Evolutionary conservation across 371 early-diverging fungal genomes (phyloP).

Genomic region (Capniomyces stellatus): DNA sequence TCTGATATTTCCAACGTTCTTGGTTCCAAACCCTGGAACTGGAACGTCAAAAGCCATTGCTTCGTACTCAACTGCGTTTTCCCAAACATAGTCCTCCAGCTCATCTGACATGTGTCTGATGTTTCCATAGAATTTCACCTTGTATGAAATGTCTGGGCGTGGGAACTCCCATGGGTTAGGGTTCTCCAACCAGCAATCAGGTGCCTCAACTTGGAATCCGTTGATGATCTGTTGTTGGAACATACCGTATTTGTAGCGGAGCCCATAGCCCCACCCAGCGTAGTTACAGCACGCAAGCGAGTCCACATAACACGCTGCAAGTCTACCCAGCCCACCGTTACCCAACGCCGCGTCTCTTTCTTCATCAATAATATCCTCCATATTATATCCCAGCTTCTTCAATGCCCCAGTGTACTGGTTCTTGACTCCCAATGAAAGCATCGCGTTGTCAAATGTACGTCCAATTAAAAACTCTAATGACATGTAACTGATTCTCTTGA

Average conservation of each 20-base stretch:
- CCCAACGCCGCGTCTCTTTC: constrained; percentile 86
- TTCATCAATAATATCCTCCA: constrained; percentile 73
- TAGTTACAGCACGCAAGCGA: constrained; percentile 72
- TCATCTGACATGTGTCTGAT: constrained; percentile 49
- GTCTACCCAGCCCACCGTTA: constrained; percentile 80
- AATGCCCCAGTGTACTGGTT: constrained; percentile 34
- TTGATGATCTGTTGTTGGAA: constrained; percentile 83
- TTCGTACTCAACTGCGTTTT: constrained; percentile 59
- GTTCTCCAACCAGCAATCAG: constrained; percentile 74
- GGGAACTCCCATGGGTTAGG: constrained; percentile 89
- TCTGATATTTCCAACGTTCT: constrained; percentile 78
- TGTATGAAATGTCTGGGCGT: constrained; percentile 65
- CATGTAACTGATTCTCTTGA: constrained; percentile 83
- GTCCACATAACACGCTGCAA: constrained; percentile 83
- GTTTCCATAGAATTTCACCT: constrained; percentile 69
- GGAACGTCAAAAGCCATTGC: constrained; percentile 88
- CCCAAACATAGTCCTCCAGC: constrained; percentile 48
- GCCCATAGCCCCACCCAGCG: constrained; percentile 76
- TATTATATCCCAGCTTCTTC: constrained; percentile 53
- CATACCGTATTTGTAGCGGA: constrained; percentile 85
- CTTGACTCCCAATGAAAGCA: constrained; percentile 62
- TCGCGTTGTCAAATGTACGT: constrained; percentile 82
- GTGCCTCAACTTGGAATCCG: constrained; percentile 77
- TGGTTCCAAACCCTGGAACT: constrained; percentile 71
- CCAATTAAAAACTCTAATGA: constrained; percentile 88